phyloP scores from a whole-genome alignment of 2,329 filamentous ascomycete species.

The Dothistroma septosporum region DNA sequence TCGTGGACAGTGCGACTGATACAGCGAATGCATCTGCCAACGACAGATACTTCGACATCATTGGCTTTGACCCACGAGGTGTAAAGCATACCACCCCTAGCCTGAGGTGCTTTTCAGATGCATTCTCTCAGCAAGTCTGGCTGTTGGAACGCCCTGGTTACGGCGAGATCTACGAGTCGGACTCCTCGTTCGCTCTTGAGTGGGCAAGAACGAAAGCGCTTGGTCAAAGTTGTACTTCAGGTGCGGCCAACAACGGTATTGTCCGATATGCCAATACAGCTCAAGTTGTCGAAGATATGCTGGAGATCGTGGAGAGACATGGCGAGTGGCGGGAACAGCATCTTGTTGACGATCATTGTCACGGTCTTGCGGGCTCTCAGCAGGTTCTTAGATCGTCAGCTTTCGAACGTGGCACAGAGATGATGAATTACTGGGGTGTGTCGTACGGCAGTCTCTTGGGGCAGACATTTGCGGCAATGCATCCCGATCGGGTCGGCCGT shows the following conservation, averaged over 20 bases:
- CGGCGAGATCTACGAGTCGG: neutral
- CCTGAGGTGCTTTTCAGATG: slow-evolving; percentile 22
- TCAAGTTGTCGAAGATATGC: slow-evolving; percentile 45
- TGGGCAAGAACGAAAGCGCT: slow-evolving; percentile 11
- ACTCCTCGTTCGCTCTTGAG: slow-evolving; percentile 3
- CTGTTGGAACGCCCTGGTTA: neutral
- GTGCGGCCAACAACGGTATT: neutral
- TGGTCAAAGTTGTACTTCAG: slow-evolving; percentile 3
- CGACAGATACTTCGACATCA: slow-evolving; percentile 38
- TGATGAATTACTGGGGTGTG: slow-evolving; percentile 1
- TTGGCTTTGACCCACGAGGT: slow-evolving; percentile 41
- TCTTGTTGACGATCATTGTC: neutral
- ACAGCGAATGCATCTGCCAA: slow-evolving; percentile 2
- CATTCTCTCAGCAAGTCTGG: neutral
- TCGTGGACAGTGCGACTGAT: slow-evolving; percentile 13
- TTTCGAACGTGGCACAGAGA: neutral
- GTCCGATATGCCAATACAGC: slow-evolving; percentile 38
- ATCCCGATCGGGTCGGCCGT: slow-evolving; percentile 32
- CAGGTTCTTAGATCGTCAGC: no score
- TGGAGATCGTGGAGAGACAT: slow-evolving; percentile 41
- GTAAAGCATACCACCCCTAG: slow-evolving; percentile 35
- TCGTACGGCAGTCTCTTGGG: slow-evolving; percentile 15
- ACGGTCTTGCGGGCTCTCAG: neutral
- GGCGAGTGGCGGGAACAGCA: slow-evolving; percentile 27
- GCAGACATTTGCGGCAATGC: slow-evolving; percentile 38